Base-by-base conservation (phyloP, 106 monocot genomes). In the Gastrodia elata region DNA sequence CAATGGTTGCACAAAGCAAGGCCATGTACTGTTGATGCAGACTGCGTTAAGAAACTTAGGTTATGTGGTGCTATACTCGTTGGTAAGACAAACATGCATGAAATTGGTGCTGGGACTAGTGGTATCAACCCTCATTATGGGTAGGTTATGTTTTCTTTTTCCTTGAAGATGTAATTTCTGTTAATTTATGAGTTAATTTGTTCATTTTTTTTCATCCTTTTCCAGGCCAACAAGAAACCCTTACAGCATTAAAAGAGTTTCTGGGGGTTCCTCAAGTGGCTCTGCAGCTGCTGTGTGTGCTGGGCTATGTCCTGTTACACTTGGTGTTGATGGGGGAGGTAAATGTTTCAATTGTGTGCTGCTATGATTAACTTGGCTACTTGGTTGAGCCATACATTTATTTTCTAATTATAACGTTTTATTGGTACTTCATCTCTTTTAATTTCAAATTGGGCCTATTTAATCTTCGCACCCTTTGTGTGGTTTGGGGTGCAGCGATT, bases 1-100 rank as follows among this genome's bases (percentile, higher is more conserved):
- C 89, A 83, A 61, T 94, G 91, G 94, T 67, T 91, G 37, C 89
- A 87, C 79, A 87, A 85, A 74, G 72, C 73, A 77, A 87, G 91
- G 55, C 56, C 68, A 11, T 91, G 87, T 24, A 77, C 58, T 33
- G 83, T 82, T 11, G 94, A 94, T 78, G 94, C 94, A 52, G 43
- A 2, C 25, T 87, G 87, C 68, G 85, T 94, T 24, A 82, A 80
- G 76, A 85, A 83, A 71, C 48, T 94, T 71, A 87, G 94, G 61
- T 81, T 79, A 41, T 94, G 94, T 80, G 94, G 94, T 74, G 94
- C 91, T 55, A 83, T 94, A 74, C 77, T 94, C 48, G 89, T 91
- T 30, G 94, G 94, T 34, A 94, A 94, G 82, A 91, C 91, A 13
- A 94, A 94, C 64, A 94, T 94, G 94, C 94, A 94, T 75, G 94